phyloP scores from a whole-genome alignment of 257 asterid species.

The Schizonepeta tenuifolia region DNA sequence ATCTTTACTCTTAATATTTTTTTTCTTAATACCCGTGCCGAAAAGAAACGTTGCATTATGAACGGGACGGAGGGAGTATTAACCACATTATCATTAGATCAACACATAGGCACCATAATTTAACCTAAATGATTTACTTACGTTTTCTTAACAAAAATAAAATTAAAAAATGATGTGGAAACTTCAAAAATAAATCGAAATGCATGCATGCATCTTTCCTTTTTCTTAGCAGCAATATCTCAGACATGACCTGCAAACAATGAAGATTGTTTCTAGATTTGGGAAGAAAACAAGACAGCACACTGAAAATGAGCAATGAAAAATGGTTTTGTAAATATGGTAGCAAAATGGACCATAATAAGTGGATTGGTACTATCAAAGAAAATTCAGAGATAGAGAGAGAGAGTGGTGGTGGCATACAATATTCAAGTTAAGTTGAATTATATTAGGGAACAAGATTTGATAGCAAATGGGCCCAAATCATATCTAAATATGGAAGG shows the following conservation, averaged over 20 bases:
- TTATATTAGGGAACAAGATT: slow-evolving; percentile 25
- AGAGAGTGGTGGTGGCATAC: too few species aligned
- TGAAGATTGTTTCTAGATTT: not conserved
- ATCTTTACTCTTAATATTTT: too few species aligned
- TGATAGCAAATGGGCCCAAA: slow-evolving; percentile 34
- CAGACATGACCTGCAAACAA: not conserved
- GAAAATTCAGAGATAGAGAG: not conserved
- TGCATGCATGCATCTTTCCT: slow-evolving; percentile 4
- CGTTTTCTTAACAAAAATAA: not conserved
- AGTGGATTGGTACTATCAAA: slow-evolving; percentile 29
- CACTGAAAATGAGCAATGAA: not conserved
- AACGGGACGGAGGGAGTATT: too few species aligned
- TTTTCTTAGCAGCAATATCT: not conserved
- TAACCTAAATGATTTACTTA: too few species aligned
- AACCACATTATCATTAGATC: too few species aligned
- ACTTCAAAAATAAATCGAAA: not conserved
- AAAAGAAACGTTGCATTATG: too few species aligned
- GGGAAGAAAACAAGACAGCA: not conserved
- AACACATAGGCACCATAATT: too few species aligned
- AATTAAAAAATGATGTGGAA: not conserved
- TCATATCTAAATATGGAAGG: slow-evolving; percentile 35
- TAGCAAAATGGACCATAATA: slow-evolving; percentile 4
- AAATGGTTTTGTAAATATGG: not conserved
- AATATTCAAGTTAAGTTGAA: too few species aligned
- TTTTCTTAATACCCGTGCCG: too few species aligned